These are phyloP conservation scores for Spongispora temasekensis DNA, from an alignment of 1,284 basidiomycete genomes.

Conservation along the genomic window DNA sequence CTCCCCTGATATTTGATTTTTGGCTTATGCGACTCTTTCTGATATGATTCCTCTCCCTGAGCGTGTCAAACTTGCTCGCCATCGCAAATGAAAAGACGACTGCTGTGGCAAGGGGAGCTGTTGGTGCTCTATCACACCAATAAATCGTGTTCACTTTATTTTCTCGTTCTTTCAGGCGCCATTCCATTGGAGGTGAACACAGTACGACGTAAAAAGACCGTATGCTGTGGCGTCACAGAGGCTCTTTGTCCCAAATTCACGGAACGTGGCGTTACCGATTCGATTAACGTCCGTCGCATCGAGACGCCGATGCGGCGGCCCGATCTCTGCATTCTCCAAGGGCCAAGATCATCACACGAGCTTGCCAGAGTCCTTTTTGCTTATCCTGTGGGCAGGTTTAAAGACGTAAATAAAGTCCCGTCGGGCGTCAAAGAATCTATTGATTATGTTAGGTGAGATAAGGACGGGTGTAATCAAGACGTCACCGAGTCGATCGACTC, in stretches of 20 bases:
- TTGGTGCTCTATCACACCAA: not conserved
- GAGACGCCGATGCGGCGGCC: not conserved
- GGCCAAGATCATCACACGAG: conserved; percentile 5
- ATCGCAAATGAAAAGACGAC: conserved; percentile 21
- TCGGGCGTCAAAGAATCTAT: conserved; percentile 6
- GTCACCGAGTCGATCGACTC: not conserved
- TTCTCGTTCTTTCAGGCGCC: no score
- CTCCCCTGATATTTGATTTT: conserved; percentile 5
- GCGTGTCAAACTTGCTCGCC: conserved; percentile 2
- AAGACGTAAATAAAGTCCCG: conserved; percentile 23
- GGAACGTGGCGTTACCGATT: conserved; percentile 9
- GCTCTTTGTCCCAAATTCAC: not conserved
- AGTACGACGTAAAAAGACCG: conserved; percentile 28
- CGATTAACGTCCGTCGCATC: conserved; percentile 14
- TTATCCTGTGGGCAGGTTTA: not conserved
- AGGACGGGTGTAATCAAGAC: not conserved
- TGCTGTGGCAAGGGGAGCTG: no score
- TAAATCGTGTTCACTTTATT: no score
- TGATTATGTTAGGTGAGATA: not conserved
- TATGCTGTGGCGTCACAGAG: not conserved
- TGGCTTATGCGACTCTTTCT: conserved; percentile 17
- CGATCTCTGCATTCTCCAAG: not conserved
- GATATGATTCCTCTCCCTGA: no score
- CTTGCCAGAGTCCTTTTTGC: conserved; percentile 1
- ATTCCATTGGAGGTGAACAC: no score